phyloP scores from a whole-genome alignment of 2,329 filamentous ascomycete species.

The Ophiosphaerella korrae region DNA sequence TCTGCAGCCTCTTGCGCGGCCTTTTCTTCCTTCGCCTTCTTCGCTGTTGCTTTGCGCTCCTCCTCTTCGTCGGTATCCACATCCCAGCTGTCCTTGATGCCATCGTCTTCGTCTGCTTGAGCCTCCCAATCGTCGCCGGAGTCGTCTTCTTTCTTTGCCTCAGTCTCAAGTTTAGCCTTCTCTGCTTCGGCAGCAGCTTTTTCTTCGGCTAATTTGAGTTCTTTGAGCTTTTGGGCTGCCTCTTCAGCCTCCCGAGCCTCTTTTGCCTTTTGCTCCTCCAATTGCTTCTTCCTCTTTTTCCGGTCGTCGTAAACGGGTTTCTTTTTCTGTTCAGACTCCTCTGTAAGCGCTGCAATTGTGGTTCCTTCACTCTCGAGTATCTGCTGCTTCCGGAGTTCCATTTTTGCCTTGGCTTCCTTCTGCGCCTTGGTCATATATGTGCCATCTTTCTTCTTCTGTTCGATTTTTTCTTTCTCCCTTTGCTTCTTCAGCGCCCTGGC shows the following conservation, averaged over 20 bases:
- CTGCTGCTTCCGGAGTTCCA: slow-evolving; percentile 81
- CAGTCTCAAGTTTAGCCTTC: slow-evolving; percentile 58
- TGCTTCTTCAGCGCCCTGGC: slow-evolving; percentile 79
- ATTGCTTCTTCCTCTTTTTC: slow-evolving; percentile 75
- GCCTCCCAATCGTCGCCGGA: slow-evolving; percentile 85
- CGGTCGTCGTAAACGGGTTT: slow-evolving; percentile 74
- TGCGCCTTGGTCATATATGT: slow-evolving; percentile 87
- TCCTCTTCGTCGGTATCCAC: slow-evolving; percentile 77
- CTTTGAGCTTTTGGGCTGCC: slow-evolving; percentile 60
- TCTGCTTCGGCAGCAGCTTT: slow-evolving; percentile 81
- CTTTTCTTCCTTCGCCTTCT: slow-evolving; percentile 28
- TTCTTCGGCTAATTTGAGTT: slow-evolving; percentile 58
- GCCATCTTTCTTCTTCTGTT: slow-evolving; percentile 85
- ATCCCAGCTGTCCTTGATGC: slow-evolving; percentile 95
- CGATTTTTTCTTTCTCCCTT: slow-evolving; percentile 83
- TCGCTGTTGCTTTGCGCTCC: slow-evolving; percentile 48
- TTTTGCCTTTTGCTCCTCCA: slow-evolving; percentile 57
- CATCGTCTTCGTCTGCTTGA: slow-evolving; percentile 72
- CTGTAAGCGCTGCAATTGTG: slow-evolving; percentile 59
- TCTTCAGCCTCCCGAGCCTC: slow-evolving; percentile 58
- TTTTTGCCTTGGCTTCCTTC: slow-evolving; percentile 78
- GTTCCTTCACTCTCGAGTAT: slow-evolving; percentile 80
- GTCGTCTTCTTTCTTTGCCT: slow-evolving; percentile 66
- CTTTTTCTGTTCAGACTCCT: slow-evolving; percentile 74
- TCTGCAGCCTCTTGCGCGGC: slow-evolving; percentile 14